Percentiles rank a stretch among this genome's conserved stretches.
These are phyloP conservation scores for Symbiotaphrina buchneri DNA, from an alignment of 495 filamentous ascomycete species.

Conservation along the genomic window DNA sequence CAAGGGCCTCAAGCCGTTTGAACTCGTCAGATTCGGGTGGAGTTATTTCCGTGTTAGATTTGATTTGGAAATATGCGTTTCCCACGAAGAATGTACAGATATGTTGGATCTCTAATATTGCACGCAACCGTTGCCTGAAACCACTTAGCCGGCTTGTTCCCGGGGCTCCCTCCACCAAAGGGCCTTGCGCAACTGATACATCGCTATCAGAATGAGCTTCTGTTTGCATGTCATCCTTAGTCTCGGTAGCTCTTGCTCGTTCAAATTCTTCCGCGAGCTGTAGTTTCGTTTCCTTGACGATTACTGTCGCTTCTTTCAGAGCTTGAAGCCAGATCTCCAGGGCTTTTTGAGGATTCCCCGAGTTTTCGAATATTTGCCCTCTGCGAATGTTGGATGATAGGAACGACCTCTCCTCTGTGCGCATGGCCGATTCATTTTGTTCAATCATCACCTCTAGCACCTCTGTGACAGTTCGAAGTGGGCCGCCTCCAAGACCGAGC, in stretches of 20 bases:
- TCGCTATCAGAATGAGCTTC: conserved; percentile 19
- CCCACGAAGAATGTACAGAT: conserved; percentile 65
- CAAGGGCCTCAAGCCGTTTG: conserved; percentile 36
- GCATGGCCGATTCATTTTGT: conserved; percentile 37
- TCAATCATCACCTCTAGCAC: conserved; percentile 83
- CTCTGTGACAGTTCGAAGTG: conserved; percentile 58
- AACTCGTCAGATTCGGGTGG: conserved; percentile 42
- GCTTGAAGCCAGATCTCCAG: conserved; percentile 42
- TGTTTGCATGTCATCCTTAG: conserved; percentile 7
- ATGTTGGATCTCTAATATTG: conserved; percentile 60
- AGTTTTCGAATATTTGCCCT: conserved; percentile 57
- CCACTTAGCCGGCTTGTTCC: conserved; percentile 27
- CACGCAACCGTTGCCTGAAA: conserved; percentile 41
- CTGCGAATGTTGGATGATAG: conserved; percentile 35
- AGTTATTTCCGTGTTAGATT: conserved; percentile 36
- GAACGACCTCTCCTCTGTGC: conserved; percentile 40
- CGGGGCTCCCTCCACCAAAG: conserved; percentile 8
- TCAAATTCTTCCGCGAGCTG: conserved; percentile 18
- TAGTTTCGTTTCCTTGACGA: conserved; percentile 41
- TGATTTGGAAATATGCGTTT: conserved; percentile 67
- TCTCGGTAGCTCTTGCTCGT: conserved; percentile 7
- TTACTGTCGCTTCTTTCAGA: conserved; percentile 22
- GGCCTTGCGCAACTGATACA: conserved; percentile 10
- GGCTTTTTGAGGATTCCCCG: conserved; percentile 29
- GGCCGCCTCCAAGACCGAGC: conserved; percentile 37